These are phyloP conservation scores for Erysimum cheiri DNA, from an alignment of 441 rosid species.

Conservation along the genomic window DNA sequence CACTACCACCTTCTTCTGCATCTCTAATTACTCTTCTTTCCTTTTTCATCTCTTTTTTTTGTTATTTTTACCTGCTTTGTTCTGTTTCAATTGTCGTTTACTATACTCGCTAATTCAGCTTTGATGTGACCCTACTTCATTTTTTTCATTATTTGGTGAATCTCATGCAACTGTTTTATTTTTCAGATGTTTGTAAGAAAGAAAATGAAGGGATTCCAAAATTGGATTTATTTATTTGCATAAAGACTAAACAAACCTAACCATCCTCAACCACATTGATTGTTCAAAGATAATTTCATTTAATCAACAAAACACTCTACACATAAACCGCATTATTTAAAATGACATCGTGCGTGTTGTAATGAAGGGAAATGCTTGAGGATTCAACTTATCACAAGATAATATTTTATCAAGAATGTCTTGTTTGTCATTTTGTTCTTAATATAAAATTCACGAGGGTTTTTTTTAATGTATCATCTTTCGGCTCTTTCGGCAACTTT, in stretches of 20 bases:
- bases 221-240: neutral
- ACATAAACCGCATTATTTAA: neutral
- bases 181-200: neutral
- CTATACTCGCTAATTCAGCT: conserved; percentile 25
- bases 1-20: conserved; percentile 24
- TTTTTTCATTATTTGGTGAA: conserved; percentile 24
- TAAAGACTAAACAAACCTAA: neutral
- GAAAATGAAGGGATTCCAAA: no score
- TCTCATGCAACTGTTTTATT: conserved; percentile 30
- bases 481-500: conserved; percentile 43
- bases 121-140: conserved; percentile 24
- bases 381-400: conserved; percentile 22
- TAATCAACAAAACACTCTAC: neutral
- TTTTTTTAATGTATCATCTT: conserved; percentile 5
- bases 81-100: conserved; percentile 36
- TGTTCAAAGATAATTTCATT: neutral
- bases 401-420: neutral
- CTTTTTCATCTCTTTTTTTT: conserved; percentile 26
- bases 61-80: conserved; percentile 22
- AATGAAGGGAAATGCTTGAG: neutral
- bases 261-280: neutral
- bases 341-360: conserved; percentile 22
- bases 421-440: conserved; percentile 5
- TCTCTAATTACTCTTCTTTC: conserved; percentile 39
- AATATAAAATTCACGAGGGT: neutral